Evolutionary conservation across 352 stramenopile species (phyloP).

Genomic region (Nothophytophthora sp.): DNA sequence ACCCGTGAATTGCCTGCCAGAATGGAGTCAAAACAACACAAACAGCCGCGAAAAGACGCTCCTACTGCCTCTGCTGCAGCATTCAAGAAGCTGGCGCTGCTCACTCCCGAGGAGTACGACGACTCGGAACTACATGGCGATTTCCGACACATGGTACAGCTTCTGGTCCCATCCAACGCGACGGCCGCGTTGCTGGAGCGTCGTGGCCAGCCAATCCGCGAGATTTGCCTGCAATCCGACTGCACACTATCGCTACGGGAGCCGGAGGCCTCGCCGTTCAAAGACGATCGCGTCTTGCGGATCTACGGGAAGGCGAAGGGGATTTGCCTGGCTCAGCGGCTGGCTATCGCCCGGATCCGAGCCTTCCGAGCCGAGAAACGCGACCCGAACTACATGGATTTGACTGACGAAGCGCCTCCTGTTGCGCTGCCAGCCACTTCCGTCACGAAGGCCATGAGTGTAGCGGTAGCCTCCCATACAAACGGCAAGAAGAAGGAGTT

Average conservation of each 20-base stretch:
- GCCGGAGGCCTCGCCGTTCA: slow-evolving; percentile 37
- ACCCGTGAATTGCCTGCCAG: slow-evolving; percentile 1
- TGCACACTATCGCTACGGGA: slow-evolving; percentile 65
- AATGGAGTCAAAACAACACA: slow-evolving; percentile 11
- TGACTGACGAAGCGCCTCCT: slow-evolving; percentile 23
- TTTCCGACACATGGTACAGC: slow-evolving; percentile 57
- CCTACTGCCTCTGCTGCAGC: slow-evolving; percentile 3
- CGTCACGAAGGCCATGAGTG: slow-evolving; percentile 41
- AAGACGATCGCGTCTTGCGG: slow-evolving; percentile 56
- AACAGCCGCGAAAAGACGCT: slow-evolving; percentile 5
- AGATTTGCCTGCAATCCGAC: slow-evolving; percentile 39
- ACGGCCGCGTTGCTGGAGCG: slow-evolving; percentile 53
- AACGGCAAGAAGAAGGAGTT: slow-evolving; percentile 13
- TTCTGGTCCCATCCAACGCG: slow-evolving; percentile 60
- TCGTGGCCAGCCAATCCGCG: slow-evolving; percentile 49
- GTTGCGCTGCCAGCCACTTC: slow-evolving; percentile 37
- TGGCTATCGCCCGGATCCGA: slow-evolving; percentile 61
- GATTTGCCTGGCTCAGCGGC: slow-evolving; percentile 62
- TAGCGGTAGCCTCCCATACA: slow-evolving; percentile 19
- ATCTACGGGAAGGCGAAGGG: slow-evolving; percentile 57
- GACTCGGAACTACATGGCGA: slow-evolving; percentile 55
- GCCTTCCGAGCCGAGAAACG: slow-evolving; percentile 38
- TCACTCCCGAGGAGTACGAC: slow-evolving; percentile 52
- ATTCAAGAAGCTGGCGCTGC: slow-evolving; percentile 18
- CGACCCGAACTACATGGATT: slow-evolving; percentile 55